phyloP scores from a whole-genome alignment of 2,329 filamentous ascomycete species.

The Aspergillus sp. region DNA sequence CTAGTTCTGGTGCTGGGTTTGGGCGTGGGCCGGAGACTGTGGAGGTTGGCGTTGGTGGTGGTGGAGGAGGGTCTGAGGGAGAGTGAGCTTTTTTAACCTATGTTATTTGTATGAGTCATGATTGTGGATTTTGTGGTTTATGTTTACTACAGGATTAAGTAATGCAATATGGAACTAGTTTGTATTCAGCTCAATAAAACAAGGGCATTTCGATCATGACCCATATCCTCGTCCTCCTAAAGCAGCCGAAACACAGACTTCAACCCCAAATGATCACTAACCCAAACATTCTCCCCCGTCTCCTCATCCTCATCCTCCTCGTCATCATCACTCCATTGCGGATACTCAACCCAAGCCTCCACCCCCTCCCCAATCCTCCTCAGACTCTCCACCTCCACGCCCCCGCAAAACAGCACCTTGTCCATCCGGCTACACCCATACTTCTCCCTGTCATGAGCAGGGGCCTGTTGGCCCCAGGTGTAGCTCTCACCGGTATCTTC shows the following conservation, averaged over 20 bases:
- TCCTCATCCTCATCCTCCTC: slow-evolving; percentile 17
- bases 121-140: too few relatives aligned
- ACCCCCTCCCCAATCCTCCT: slow-evolving; percentile 45
- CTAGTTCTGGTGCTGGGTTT: not conserved
- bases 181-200: not conserved
- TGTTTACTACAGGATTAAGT: too few relatives aligned
- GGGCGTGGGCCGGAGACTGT: not conserved
- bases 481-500: slow-evolving; percentile 48
- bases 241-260: slow-evolving; percentile 22
- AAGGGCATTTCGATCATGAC: not conserved
- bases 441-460: slow-evolving; percentile 31
- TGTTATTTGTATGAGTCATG: too few relatives aligned
- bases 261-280: slow-evolving; percentile 47
- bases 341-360: slow-evolving; percentile 28
- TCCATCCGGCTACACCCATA: slow-evolving; percentile 52
- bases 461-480: slow-evolving; percentile 54
- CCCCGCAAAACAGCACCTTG: slow-evolving; percentile 46
- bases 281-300: slow-evolving; percentile 40
- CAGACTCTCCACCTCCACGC: slow-evolving; percentile 25
- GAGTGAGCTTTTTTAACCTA: too few relatives aligned
- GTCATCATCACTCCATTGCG: not conserved
- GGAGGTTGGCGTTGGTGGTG: not conserved
- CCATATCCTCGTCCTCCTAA: not conserved
- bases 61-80: not conserved
- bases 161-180: too few relatives aligned